Evolutionary conservation across 1,139 yeast genomes (phyloP).

Genomic region (Geotrichum siamense): DNA sequence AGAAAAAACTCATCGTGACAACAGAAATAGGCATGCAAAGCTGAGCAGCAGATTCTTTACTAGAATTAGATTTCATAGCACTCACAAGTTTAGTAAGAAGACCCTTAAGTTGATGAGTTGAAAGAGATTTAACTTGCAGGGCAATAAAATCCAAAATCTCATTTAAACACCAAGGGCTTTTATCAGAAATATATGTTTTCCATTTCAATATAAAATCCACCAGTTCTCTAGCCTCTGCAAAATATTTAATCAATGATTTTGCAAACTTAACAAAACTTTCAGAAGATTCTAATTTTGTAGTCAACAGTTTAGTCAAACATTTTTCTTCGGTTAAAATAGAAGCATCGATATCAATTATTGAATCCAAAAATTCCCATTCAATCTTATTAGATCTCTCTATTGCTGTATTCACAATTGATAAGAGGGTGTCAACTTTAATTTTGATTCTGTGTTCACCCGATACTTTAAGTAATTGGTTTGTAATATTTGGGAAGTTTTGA

Average conservation of each 20-base stretch:
- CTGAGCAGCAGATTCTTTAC: constrained; percentile 11
- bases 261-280: constrained; percentile 13
- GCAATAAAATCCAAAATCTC: constrained; percentile 18
- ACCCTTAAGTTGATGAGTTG: constrained; percentile 21
- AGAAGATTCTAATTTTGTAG: constrained; percentile 4
- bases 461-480: constrained; percentile 7
- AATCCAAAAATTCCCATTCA: constrained; percentile 17
- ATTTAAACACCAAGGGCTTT: constrained; percentile 20
- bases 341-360: constrained; percentile 15
- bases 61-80: constrained; percentile 4
- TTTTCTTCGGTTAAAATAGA: constrained; percentile 12
- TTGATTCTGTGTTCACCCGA: constrained; percentile 9
- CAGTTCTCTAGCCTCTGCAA: constrained; percentile 18
- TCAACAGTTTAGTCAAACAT: constrained; percentile 8
- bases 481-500: constrained; percentile 7
- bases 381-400: constrained; percentile 4
- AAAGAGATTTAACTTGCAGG: constrained; percentile 19
- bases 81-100: constrained; percentile 15
- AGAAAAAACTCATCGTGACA: constrained; percentile 17
- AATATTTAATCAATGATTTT: constrained; percentile 16
- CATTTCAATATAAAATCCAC: constrained; percentile 15
- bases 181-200: constrained; percentile 13
- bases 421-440: constrained; percentile 7
- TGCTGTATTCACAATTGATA: constrained; percentile 4
- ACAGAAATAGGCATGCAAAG: constrained; percentile 14